These are phyloP conservation scores for Dothistroma septosporum DNA, from an alignment of 2,329 filamentous ascomycete genomes.

Conservation along the genomic window DNA sequence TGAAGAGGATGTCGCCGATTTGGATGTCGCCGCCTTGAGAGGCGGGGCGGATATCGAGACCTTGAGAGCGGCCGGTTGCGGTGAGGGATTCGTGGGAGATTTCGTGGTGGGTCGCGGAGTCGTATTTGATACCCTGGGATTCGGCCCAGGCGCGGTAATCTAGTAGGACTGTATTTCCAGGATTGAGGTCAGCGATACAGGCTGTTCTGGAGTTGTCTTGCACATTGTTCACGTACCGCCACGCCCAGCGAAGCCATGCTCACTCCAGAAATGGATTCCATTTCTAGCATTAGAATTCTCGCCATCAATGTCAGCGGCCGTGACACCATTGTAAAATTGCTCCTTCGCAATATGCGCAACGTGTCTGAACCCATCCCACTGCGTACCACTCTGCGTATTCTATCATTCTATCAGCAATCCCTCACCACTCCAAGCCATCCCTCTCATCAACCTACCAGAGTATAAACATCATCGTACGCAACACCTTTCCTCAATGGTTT, in stretches of 20 bases:
- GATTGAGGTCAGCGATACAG: neutral
- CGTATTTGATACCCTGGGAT: slow-evolving; percentile 41
- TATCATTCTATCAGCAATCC: too few species aligned
- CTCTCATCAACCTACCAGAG: slow-evolving; percentile 18
- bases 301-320: slow-evolving; percentile 40
- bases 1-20: slow-evolving; percentile 61
- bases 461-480: slow-evolving; percentile 43
- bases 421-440: too few species aligned
- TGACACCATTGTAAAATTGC: slow-evolving; percentile 42
- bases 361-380: slow-evolving; percentile 47
- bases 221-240: slow-evolving; percentile 22
- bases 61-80: slow-evolving; percentile 56
- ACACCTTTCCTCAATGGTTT: slow-evolving; percentile 38
- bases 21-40: slow-evolving; percentile 53
- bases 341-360: slow-evolving; percentile 40
- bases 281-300: slow-evolving; percentile 42
- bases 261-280: slow-evolving; percentile 45
- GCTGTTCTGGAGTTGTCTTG: neutral
- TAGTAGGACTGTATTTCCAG: slow-evolving; percentile 40
- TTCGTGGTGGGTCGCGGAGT: slow-evolving; percentile 40
- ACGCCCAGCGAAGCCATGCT: slow-evolving; percentile 44
- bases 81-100: slow-evolving; percentile 49
- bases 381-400: slow-evolving; percentile 45
- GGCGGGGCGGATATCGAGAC: slow-evolving; percentile 57
- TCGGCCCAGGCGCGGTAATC: slow-evolving; percentile 43